Conservation (phyloP, 371 early-diverging fungal species). For the Ordospora colligata region DNA sequence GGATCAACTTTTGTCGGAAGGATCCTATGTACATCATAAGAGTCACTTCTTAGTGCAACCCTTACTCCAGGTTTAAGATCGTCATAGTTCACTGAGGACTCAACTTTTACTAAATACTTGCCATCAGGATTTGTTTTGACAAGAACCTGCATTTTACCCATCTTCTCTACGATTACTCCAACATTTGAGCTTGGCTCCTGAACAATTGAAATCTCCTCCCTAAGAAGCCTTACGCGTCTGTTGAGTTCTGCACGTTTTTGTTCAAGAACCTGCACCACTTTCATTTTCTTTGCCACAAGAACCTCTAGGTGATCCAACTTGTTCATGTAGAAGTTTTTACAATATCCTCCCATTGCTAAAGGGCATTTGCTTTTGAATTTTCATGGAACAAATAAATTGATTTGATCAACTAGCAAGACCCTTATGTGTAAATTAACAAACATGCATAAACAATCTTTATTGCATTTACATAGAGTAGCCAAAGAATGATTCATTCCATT, state of each 20-base stretch:
- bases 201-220: conserved; percentile 87
- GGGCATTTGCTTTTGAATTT: not conserved
- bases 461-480: no score
- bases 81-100: conserved; percentile 73
- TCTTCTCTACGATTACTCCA: conserved; percentile 92
- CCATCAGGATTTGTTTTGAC: conserved; percentile 97
- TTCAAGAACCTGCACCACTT: conserved; percentile 87
- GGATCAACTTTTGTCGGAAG: conserved; percentile 87
- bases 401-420: not conserved
- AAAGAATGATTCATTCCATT: no score
- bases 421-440: no score
- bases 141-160: conserved; percentile 94
- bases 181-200: conserved; percentile 93
- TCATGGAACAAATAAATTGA: not conserved
- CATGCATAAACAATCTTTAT: no score
- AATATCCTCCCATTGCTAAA: not conserved
- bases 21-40: conserved; percentile 73
- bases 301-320: conserved; percentile 51
- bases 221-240: conserved; percentile 76
- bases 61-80: conserved; percentile 82
- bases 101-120: conserved; percentile 91
- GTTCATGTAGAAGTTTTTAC: conserved; percentile 51
- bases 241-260: conserved; percentile 92
- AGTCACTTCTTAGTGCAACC: conserved; percentile 87
- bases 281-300: conserved; percentile 59